Conservation (phyloP, 371 early-diverging fungal genomes). For the Mucor mucedo region DNA sequence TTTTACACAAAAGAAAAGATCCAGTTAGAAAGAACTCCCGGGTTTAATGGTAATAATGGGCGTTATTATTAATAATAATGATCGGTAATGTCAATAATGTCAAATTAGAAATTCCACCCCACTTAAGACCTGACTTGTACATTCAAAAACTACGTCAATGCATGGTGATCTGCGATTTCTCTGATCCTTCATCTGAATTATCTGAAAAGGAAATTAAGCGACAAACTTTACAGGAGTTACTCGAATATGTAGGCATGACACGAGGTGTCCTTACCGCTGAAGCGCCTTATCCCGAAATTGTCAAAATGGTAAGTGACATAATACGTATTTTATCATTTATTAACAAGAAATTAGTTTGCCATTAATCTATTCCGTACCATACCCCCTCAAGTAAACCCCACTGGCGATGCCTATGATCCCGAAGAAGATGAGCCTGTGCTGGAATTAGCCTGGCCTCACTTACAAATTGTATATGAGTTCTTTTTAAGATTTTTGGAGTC, state of each 20-base stretch:
- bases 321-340: not conserved
- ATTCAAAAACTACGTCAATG: slow-evolving; percentile 92
- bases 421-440: slow-evolving; percentile 98
- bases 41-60: slow-evolving; percentile 70
- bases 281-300: slow-evolving; percentile 86
- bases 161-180: slow-evolving; percentile 91
- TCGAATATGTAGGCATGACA: slow-evolving; percentile 89
- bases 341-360: slow-evolving; percentile 65
- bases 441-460: slow-evolving; percentile 96
- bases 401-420: slow-evolving; percentile 96
- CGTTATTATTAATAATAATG: slow-evolving; percentile 3
- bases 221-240: slow-evolving; percentile 85
- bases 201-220: slow-evolving; percentile 96
- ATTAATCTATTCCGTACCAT: slow-evolving; percentile 93
- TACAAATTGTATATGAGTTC: slow-evolving; percentile 96
- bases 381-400: slow-evolving; percentile 94
- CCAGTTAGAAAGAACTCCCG: slow-evolving; percentile 78
- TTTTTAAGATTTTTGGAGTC: slow-evolving; percentile 96
- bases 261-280: slow-evolving; percentile 87
- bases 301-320: slow-evolving; percentile 78
- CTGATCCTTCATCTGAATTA: slow-evolving; percentile 83
- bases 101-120: slow-evolving; percentile 70
- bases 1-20: slow-evolving; percentile 85
- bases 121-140: slow-evolving; percentile 80
- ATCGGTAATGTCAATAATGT: not conserved